Conservation (phyloP, 2,329 filamentous ascomycete genomes). For the Beauveria caledonica region DNA sequence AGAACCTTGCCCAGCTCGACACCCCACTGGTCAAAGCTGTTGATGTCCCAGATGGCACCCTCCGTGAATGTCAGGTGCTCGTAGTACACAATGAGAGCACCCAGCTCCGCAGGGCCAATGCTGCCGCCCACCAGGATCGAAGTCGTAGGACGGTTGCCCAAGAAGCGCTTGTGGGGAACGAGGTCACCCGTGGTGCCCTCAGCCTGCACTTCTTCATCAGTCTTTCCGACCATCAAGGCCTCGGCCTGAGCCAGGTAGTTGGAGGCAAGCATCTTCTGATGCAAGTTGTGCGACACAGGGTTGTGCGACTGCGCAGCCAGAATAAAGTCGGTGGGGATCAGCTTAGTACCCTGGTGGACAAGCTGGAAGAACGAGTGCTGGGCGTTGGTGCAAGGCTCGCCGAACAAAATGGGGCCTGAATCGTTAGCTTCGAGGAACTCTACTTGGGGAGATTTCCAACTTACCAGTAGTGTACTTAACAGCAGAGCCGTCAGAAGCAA, state of each 20-base stretch:
- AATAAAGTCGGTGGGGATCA: constrained; percentile 98
- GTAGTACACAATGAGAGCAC: constrained; percentile 96
- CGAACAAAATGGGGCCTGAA: constrained; percentile 77
- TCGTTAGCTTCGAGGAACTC: constrained; percentile 14
- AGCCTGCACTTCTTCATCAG: constrained; percentile 66
- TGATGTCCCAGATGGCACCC: constrained; percentile 98
- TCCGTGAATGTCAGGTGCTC: constrained; percentile 98
- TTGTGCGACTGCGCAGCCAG: constrained; percentile 95
- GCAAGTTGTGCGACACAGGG: constrained; percentile 81
- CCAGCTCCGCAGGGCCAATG: constrained; percentile 89
- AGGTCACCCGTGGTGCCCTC: constrained; percentile 68
- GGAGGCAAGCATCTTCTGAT: constrained; percentile 92
- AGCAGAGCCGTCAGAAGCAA: constrained; percentile 78
- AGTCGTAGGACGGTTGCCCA: constrained; percentile 94
- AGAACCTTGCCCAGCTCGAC: constrained; percentile 95
- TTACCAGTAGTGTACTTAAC: constrained; percentile 90
- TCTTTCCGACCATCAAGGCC: constrained; percentile 87
- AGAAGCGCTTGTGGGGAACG: constrained; percentile 97
- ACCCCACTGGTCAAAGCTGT: constrained; percentile 99
- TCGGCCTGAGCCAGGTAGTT: constrained; percentile 89
- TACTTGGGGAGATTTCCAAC: constrained; percentile 6
- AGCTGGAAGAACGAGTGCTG: constrained; percentile 99
- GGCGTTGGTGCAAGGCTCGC: constrained; percentile 96
- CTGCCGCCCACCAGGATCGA: constrained; percentile 82
- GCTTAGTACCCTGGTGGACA: constrained; percentile 96